Base-by-base conservation (phyloP, 768 basidiomycete species). In the Termitomyces sp. region DNA sequence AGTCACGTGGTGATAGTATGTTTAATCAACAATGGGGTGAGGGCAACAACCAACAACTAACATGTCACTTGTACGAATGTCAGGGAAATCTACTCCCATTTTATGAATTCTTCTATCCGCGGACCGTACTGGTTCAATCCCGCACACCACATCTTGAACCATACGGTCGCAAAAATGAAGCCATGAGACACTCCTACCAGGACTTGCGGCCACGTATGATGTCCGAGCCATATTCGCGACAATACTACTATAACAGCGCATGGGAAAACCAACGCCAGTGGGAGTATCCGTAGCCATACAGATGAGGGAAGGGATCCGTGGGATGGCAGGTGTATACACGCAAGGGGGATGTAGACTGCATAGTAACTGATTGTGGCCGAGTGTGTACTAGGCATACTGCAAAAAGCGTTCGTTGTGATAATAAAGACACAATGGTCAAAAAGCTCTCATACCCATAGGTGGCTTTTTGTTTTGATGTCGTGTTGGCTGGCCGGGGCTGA, bases 321-420 rank as follows among this genome's bases (percentile, higher is more conserved):
- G 14, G 83, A 59, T 2, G 87, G 87, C 14, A 89, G 77, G 64
- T 78, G 77, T 6, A 72, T 22, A 63, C 80, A 81, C 13, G 87
- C 82, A 12, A 90, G 73, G 13, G 78, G 61, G 26, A 84, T 78
- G 65, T 83, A 92, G 2, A 78, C 75, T 9, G 82, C 84, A 65
- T 80, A 87, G 71, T 78, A 91, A 2, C 78, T 76, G 63, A 88
- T 88, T 6, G 77, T 73, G 10, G 88, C 84, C 12, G 90, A 86
- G 68, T 92, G 90, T 6, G 90, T 92, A 61, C 87, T 89, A 6
- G 90, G 90, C 90, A 92, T 92, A 13, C 90, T 91, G 66, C 28
- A 6, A 45, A 30, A 40, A 44, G 14, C 9, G 18, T 18, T 45
- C 44, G 18, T 45, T 33, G 22, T 33, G 14, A 32, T 20, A 4